phyloP scores from a whole-genome alignment of 352 stramenopile species.

The Phytophthora pisi region DNA sequence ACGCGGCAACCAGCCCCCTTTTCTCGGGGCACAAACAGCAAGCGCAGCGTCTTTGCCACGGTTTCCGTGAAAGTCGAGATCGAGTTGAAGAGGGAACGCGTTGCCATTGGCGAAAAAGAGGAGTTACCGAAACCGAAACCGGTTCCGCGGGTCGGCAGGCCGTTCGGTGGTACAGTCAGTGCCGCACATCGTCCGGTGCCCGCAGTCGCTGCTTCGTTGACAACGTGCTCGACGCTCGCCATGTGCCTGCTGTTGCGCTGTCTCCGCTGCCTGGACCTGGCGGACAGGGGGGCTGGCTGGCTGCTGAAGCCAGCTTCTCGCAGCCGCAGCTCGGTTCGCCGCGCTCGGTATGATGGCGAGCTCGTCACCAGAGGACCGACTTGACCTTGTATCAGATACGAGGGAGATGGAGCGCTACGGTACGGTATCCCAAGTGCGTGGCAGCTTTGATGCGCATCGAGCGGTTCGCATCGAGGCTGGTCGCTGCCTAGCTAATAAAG shows the following conservation, averaged over 20 bases:
- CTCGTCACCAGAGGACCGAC: slow-evolving; percentile 13
- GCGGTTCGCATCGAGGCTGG: too few species aligned
- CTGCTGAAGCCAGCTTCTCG: background rate
- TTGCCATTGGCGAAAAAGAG: background rate
- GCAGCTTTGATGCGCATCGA: slow-evolving; percentile 7
- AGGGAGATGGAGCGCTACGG: slow-evolving; percentile 15
- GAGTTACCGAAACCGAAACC: background rate
- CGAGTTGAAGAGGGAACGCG: background rate
- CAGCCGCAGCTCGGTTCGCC: background rate
- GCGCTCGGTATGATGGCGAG: slow-evolving; percentile 8
- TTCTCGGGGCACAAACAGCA: slow-evolving; percentile 5
- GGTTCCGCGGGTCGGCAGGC: background rate
- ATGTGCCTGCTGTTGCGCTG: background rate
- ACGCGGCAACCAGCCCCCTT: slow-evolving; percentile 3
- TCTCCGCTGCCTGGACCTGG: too few species aligned
- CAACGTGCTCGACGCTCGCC: background rate
- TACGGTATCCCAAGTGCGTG: slow-evolving; percentile 28
- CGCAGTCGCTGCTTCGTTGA: slow-evolving; percentile 3
- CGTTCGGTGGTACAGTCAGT: slow-evolving; percentile 30
- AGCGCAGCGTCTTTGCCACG: background rate
- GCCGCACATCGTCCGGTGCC: slow-evolving; percentile 21
- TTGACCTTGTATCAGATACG: slow-evolving; percentile 23
- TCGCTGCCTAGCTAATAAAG: too few species aligned
- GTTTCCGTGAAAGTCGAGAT: background rate
- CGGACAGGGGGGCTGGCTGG: too few species aligned